Conservation (phyloP, 495 filamentous ascomycete species). For the Stereocaulon alpinum region DNA sequence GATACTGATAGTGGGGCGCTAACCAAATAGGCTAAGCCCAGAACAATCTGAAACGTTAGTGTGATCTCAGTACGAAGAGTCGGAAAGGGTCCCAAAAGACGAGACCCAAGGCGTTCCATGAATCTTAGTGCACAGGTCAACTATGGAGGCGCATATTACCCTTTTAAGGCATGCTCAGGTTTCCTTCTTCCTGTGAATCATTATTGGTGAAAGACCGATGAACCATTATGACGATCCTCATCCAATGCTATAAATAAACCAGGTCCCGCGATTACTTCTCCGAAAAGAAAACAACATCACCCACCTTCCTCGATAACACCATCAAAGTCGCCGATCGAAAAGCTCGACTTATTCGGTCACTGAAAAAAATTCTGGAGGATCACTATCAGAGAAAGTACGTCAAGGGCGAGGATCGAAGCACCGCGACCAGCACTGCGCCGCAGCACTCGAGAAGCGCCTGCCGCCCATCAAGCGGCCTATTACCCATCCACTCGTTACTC, state of each 20-base stretch:
- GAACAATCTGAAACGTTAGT: neutral
- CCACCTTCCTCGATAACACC: neutral
- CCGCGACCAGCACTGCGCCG: constrained; percentile 10
- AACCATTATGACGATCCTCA: neutral
- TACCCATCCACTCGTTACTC: constrained; percentile 7
- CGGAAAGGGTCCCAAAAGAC: neutral
- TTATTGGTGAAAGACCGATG: neutral
- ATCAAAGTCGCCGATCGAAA: neutral
- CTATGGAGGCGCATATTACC: neutral
- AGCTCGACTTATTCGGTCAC: neutral
- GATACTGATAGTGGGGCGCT: neutral
- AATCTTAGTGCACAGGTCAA: neutral
- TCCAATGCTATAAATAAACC: constrained; percentile 11
- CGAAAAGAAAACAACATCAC: constrained; percentile 1
- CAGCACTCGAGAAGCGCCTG: constrained; percentile 16
- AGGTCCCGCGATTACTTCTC: constrained; percentile 4
- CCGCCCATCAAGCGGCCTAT: constrained; percentile 8
- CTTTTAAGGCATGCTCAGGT: neutral
- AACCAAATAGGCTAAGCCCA: neutral
- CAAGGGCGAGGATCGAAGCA: constrained; percentile 5
- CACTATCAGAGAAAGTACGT: neutral
- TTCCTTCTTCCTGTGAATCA: neutral
- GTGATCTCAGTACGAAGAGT: neutral
- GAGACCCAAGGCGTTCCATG: neutral
- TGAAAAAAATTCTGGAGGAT: neutral